Conservation (phyloP, 352 stramenopile species). For the Pythium myriotylum region DNA sequence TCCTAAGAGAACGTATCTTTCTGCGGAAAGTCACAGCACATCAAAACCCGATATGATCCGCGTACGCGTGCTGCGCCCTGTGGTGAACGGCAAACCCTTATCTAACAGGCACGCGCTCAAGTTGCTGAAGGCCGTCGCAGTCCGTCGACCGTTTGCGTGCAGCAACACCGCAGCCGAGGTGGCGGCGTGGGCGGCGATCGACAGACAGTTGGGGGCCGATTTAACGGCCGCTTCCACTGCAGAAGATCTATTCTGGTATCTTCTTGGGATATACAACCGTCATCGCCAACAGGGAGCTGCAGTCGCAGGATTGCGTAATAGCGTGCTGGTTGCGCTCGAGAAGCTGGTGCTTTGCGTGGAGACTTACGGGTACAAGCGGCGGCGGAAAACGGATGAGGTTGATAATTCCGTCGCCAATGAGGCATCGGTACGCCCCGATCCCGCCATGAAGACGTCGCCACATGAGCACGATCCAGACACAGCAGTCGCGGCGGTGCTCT, state of each 20-base stretch:
- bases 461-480: too few relatives aligned
- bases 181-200: not conserved
- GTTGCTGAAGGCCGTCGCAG: not conserved
- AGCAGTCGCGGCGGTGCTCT: too few relatives aligned
- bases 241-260: slow-evolving; percentile 14
- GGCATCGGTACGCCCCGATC: too few relatives aligned
- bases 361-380: slow-evolving; percentile 1
- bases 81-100: slow-evolving; percentile 4
- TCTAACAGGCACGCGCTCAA: not conserved
- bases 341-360: not conserved
- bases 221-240: not conserved
- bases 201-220: not conserved
- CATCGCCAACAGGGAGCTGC: slow-evolving; percentile 2
- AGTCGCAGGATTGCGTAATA: slow-evolving; percentile 8
- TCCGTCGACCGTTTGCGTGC: not conserved
- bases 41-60: slow-evolving; percentile 1
- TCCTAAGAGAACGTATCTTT: too few relatives aligned
- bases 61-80: slow-evolving; percentile 14
- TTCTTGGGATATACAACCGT: slow-evolving; percentile 9
- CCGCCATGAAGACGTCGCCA: too few relatives aligned
- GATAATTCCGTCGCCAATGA: too few relatives aligned
- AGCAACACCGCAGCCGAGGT: not conserved
- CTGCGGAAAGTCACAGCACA: too few relatives aligned
- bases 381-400: too few relatives aligned
- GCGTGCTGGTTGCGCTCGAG: slow-evolving; percentile 2